phyloP scores from a whole-genome alignment of 2,329 filamentous ascomycete genomes.

The Mariannaea sp. region DNA sequence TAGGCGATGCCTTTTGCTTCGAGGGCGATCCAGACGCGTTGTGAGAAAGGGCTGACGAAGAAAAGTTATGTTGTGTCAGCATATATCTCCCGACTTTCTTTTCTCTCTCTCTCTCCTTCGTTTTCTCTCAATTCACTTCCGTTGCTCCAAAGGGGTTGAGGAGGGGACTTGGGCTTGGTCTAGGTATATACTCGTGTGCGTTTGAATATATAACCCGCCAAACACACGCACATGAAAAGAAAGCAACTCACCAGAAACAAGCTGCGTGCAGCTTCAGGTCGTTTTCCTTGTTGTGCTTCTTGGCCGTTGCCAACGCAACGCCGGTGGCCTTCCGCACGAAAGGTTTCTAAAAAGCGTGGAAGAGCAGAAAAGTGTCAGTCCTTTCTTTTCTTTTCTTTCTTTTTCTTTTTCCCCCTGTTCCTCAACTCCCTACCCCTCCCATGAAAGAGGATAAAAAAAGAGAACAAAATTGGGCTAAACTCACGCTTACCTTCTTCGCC shows the following conservation, averaged over 20 bases:
- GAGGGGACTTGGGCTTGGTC: too few species aligned
- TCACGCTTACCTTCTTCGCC: slow-evolving; percentile 56
- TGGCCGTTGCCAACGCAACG: slow-evolving; percentile 68
- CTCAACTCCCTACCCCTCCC: neutral
- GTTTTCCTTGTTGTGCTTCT: slow-evolving; percentile 70
- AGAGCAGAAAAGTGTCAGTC: too few species aligned
- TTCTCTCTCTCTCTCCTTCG: too few species aligned
- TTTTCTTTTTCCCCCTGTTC: neutral
- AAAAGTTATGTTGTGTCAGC: too few species aligned
- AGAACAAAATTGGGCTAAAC: too few species aligned
- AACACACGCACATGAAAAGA: neutral
- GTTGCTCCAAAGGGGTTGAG: too few species aligned
- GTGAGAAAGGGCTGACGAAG: slow-evolving; percentile 72
- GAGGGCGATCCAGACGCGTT: slow-evolving; percentile 87
- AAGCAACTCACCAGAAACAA: slow-evolving; percentile 71
- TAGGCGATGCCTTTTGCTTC: slow-evolving; percentile 79
- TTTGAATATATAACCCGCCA: too few species aligned
- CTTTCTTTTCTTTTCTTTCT: too few species aligned
- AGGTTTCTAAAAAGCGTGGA: slow-evolving; percentile 59
- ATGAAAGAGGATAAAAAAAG: too few species aligned
- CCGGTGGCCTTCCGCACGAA: slow-evolving; percentile 76
- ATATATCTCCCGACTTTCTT: too few species aligned
- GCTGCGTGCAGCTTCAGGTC: slow-evolving; percentile 80
- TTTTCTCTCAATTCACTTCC: too few species aligned
- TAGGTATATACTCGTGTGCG: too few species aligned